Evolutionary conservation across 306 rosid species (phyloP).

Genomic region (Rosa persica): DNA sequence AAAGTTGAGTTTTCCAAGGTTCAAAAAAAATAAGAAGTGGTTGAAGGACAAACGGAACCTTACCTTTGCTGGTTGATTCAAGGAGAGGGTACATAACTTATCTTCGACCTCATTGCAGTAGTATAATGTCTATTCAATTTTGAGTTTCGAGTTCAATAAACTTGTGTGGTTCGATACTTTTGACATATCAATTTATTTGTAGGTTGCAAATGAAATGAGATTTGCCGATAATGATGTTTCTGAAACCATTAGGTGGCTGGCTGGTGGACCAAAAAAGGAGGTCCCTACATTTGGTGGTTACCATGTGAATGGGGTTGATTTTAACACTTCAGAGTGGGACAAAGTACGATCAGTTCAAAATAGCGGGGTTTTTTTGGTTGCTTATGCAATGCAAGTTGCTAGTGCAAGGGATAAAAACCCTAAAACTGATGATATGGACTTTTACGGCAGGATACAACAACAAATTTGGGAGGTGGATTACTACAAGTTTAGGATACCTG

Average conservation of each 20-base stretch:
- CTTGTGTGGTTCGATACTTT: no score
- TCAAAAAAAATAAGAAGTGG: not conserved
- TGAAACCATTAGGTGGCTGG: not conserved
- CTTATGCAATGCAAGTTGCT: not conserved
- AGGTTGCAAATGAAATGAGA: no score
- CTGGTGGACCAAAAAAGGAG: not conserved
- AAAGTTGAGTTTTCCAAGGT: no score
- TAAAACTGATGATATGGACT: not conserved
- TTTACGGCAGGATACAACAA: not conserved
- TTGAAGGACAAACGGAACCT: not conserved
- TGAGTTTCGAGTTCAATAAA: no score
- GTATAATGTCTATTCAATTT: no score
- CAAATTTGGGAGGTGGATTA: not conserved
- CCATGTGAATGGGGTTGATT: not conserved
- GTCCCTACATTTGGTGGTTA: not conserved
- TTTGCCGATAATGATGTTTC: not conserved
- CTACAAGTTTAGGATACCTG: not conserved
- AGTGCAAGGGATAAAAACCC: not conserved
- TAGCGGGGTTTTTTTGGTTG: not conserved
- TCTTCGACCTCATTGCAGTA: no score
- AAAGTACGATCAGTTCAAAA: not conserved
- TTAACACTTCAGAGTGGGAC: not conserved
- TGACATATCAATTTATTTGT: no score
- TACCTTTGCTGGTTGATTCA: not conserved
- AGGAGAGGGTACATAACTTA: no score